Base-by-base conservation (phyloP, 768 basidiomycete species). In the Imleria badia region DNA sequence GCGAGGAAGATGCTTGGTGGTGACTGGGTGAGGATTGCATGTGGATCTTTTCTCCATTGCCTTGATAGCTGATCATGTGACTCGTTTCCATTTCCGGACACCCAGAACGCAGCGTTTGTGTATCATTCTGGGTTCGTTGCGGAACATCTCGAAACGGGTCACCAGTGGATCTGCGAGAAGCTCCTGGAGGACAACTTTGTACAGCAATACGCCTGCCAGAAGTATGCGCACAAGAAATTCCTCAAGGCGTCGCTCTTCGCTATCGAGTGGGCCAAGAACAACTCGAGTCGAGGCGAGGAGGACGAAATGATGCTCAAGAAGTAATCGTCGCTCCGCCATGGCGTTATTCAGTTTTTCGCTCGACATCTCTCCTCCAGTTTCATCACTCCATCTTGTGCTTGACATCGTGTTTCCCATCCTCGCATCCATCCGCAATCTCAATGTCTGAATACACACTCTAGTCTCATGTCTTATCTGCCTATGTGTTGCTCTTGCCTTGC, bases 161-260 rank as follows among this genome's bases (percentile, higher is more conserved):
- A 94, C 61, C 75, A 83, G 51, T 78, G 91, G 72, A 81, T 98
- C 46, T 77, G 92, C 54, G 90, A 94, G 70, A 89, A 91, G 69
- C 79, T 99, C 42, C 77, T 81, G 3, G 91, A 93, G 60, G 74
- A 81, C 8, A 83, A 84, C 61, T 98, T 98, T 72, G 77, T 83
- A n/a, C 78, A 83, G 46, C 84, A 87, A 62, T 93, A 94, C 73
- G 87, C 94, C 36, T 95, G 85, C 83, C 89, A 89, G 79, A 98
- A 99, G 77, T 99, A 98, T 72, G 85, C 93, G 42, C 83, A 91
- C 80, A 97, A 95, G 85, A 95, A 94, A 74, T 98, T 97, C 82
- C 84, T 98, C 70, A 93, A 96, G 73, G 96, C 89, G 30, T 86
- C 88, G 19, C 71, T 81, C 36, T 91, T 85, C 65, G 89, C 89